Percentiles rank a stretch among this genome's conserved stretches.
phyloP scores from a whole-genome alignment of 305 asterid species.

The Fraxinus latifolia region DNA sequence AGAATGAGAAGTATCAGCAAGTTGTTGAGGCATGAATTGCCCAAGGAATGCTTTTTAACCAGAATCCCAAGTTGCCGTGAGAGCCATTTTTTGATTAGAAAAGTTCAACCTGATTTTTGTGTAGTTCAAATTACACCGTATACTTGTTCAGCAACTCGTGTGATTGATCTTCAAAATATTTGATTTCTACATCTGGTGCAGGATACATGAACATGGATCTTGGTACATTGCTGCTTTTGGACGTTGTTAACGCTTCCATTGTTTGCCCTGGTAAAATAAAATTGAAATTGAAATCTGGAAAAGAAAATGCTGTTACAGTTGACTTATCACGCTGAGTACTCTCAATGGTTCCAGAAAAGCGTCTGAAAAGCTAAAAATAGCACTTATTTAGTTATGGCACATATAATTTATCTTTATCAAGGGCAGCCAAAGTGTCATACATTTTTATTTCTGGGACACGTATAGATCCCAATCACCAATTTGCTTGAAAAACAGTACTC shows the following conservation, averaged over 20 bases:
- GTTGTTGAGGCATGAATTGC: conserved; percentile 14
- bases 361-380: neutral
- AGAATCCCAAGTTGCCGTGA: neutral
- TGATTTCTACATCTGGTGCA: neutral
- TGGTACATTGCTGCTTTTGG: neutral
- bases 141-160: neutral
- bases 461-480: neutral
- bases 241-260: neutral
- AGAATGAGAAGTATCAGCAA: conserved; percentile 20
- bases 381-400: neutral
- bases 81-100: neutral
- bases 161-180: neutral
- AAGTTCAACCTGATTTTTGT: neutral
- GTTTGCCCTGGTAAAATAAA: neutral
- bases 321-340: neutral
- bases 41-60: neutral
- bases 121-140: neutral
- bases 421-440: neutral
- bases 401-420: neutral
- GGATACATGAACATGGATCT: neutral
- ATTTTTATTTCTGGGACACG: conserved; percentile 29
- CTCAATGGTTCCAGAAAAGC: neutral
- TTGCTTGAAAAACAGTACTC: neutral
- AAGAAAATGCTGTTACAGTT: neutral
- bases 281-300: neutral